Percentiles rank a stretch among this genome's conserved stretches.
These are phyloP conservation scores for Tricholoma bakamatsutake DNA, from an alignment of 768 basidiomycete species.

Conservation along the genomic window DNA sequence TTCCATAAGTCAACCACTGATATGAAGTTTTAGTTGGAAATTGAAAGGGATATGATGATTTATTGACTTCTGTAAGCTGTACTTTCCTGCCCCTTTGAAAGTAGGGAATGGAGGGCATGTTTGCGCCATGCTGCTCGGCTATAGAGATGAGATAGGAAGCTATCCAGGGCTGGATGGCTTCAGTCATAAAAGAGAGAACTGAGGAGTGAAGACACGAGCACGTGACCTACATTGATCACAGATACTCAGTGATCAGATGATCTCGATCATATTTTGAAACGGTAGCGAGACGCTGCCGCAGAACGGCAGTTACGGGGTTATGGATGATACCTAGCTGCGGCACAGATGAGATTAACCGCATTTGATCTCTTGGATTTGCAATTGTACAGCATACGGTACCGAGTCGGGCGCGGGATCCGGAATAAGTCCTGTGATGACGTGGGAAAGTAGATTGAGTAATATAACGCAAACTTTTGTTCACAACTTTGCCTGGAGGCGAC, in stretches of 20 bases:
- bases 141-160: slow-evolving; percentile 41
- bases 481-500: slow-evolving; percentile 5
- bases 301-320: too few species aligned
- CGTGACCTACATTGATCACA: slow-evolving; percentile 5
- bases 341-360: not conserved
- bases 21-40: slow-evolving; percentile 2
- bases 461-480: slow-evolving; percentile 13
- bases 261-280: slow-evolving; percentile 12
- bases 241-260: too few species aligned
- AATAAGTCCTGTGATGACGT: not conserved
- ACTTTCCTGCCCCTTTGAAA: slow-evolving; percentile 41
- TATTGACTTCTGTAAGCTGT: slow-evolving; percentile 50
- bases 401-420: too few species aligned
- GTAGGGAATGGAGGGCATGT: slow-evolving; percentile 29
- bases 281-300: too few species aligned
- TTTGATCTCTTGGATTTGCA: not conserved
- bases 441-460: slow-evolving; percentile 12
- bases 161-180: slow-evolving; percentile 50
- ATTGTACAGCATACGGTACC: not conserved
- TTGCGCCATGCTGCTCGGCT: slow-evolving; percentile 47
- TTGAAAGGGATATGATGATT: not conserved
- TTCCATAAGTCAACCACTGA: slow-evolving; percentile 53
- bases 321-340: not conserved
- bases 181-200: slow-evolving; percentile 22
- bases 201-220: slow-evolving; percentile 1